Evolutionary conservation across 2,329 filamentous ascomycete species (phyloP).

Genomic region (Fusarium sp.): DNA sequence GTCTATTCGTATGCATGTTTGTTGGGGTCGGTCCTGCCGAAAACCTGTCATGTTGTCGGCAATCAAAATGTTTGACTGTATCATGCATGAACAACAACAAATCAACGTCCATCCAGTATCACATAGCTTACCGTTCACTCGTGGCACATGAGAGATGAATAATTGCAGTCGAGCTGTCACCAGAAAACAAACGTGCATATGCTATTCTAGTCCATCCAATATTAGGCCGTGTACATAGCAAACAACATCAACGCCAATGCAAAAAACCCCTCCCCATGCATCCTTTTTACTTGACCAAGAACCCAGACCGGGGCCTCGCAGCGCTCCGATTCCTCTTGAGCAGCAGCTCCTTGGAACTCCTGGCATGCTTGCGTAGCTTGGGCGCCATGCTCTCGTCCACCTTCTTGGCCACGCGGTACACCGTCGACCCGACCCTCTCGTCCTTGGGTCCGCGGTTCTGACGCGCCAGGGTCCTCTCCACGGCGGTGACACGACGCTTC

Average conservation of each 20-base stretch:
- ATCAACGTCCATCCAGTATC: neutral
- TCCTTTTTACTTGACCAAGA: constrained; percentile 48
- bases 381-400: constrained; percentile 59
- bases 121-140: neutral
- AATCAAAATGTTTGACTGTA: neutral
- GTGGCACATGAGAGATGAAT: neutral
- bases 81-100: neutral
- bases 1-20: neutral
- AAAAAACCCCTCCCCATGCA: constrained; percentile 1
- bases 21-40: neutral
- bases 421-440: constrained; percentile 59
- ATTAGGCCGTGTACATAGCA: neutral
- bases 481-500: constrained; percentile 55
- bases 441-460: constrained; percentile 55
- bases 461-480: constrained; percentile 50
- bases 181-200: neutral
- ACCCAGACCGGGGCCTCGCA: constrained; percentile 51
- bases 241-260: constrained; percentile 6
- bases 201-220: neutral
- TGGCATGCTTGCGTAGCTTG: constrained; percentile 54
- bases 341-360: constrained; percentile 54
- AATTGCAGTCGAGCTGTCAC: neutral
- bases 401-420: constrained; percentile 59
- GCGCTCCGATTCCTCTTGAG: constrained; percentile 55
- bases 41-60: neutral